Evolutionary conservation across 148 eudicot species (phyloP).

Genomic region (Agrostemma githago): DNA sequence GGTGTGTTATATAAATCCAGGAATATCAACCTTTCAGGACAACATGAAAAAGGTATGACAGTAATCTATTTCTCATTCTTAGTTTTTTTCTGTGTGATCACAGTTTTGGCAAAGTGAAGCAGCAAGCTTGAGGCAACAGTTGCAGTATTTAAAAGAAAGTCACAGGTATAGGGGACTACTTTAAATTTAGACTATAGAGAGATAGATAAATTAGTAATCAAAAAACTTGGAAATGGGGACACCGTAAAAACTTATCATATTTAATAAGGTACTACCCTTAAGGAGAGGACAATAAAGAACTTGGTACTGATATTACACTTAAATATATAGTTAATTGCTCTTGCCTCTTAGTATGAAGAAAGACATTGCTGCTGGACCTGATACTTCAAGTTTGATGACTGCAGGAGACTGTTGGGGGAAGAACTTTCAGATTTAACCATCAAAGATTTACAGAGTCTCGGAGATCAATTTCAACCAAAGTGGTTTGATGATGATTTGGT

Average conservation of each 20-base stretch:
- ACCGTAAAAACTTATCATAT: too few species aligned
- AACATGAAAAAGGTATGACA: not conserved
- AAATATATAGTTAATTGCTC: not conserved
- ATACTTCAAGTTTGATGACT: conserved; percentile 16
- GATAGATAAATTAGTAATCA: too few species aligned
- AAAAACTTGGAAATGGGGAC: too few species aligned
- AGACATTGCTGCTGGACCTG: not conserved
- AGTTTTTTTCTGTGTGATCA: not conserved
- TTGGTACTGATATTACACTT: too few species aligned
- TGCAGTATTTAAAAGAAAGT: conserved; percentile 59
- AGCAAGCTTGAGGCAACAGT: conserved; percentile 61
- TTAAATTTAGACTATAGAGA: not conserved
- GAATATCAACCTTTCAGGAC: too few species aligned
- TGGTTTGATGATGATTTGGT: too few species aligned
- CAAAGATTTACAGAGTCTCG: conserved; percentile 67
- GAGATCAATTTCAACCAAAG: too few species aligned
- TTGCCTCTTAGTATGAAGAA: not conserved
- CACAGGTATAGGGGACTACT: conserved; percentile 42
- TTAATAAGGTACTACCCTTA: too few species aligned
- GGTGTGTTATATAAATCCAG: too few species aligned
- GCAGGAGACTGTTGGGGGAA: conserved; percentile 79
- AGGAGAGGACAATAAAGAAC: too few species aligned
- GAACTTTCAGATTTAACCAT: conserved; percentile 66
- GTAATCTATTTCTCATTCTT: not conserved
- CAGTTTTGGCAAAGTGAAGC: conserved; percentile 83